Conservation (phyloP, 2,329 filamentous ascomycete genomes). For the Aspergillus intermedius region DNA sequence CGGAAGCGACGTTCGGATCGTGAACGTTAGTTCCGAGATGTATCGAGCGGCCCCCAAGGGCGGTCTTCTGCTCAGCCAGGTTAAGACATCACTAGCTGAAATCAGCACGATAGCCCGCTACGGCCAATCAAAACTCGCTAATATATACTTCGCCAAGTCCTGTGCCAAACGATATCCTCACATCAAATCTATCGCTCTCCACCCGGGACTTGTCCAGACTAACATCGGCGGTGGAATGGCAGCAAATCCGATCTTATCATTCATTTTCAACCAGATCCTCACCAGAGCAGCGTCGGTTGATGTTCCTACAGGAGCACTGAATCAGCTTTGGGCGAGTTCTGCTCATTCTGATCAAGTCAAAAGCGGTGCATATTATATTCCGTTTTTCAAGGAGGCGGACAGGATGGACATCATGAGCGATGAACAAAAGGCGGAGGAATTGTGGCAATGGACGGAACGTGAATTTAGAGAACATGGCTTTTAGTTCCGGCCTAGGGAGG, state of each 20-base stretch:
- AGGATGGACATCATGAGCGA: neutral
- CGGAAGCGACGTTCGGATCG: conserved; percentile 12
- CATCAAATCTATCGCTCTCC: conserved; percentile 4
- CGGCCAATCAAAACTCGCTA: too few species aligned
- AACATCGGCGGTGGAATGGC: neutral
- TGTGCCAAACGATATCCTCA: conserved; percentile 5
- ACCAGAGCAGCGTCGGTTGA: neutral
- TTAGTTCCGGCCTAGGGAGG: neutral
- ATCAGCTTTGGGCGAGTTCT: neutral
- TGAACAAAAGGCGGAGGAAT: conserved; percentile 5
- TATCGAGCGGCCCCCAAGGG: conserved; percentile 10
- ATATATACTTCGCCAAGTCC: conserved; percentile 7
- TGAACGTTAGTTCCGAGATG: conserved; percentile 17
- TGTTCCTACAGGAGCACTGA: neutral
- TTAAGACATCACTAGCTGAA: conserved; percentile 8
- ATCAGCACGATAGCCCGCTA: conserved; percentile 10
- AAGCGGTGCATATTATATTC: neutral
- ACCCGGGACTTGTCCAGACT: conserved; percentile 6
- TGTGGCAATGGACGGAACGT: conserved; percentile 11
- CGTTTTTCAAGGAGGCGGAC: neutral
- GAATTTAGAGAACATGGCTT: neutral
- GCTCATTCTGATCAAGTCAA: neutral
- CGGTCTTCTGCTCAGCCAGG: conserved; percentile 12
- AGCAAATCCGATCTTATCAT: neutral
- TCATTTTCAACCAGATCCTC: neutral